Evolutionary conservation across 768 basidiomycete genomes (phyloP).

Genomic region (Boletus sp.): DNA sequence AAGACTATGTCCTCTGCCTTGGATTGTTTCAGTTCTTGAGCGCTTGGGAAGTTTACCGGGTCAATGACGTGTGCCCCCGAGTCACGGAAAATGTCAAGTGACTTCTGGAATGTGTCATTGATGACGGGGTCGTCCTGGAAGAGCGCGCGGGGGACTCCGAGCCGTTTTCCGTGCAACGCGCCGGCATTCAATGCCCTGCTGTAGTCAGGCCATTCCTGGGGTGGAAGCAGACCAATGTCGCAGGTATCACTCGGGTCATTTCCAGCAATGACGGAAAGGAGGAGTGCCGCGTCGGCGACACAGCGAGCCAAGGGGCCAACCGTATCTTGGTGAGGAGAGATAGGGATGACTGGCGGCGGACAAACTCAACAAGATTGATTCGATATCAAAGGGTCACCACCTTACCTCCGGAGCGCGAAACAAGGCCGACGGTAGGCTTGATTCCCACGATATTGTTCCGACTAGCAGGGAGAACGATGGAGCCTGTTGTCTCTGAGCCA

Average conservation of each 20-base stretch:
- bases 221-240: constrained; percentile 40
- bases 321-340: constrained; percentile 40
- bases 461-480: constrained; percentile 42
- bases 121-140: constrained; percentile 22
- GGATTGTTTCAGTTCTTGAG: constrained; percentile 42
- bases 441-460: constrained; percentile 44
- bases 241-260: constrained; percentile 39
- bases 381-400: background rate
- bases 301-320: constrained; percentile 37
- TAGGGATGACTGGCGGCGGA: constrained; percentile 42
- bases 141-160: constrained; percentile 43
- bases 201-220: constrained; percentile 51
- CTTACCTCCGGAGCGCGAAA: constrained; percentile 38
- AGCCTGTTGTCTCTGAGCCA: constrained; percentile 49
- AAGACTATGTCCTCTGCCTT: constrained; percentile 56
- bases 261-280: constrained; percentile 41
- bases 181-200: constrained; percentile 45
- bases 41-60: constrained; percentile 58
- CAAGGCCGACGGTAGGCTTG: constrained; percentile 42
- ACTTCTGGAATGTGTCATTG: constrained; percentile 36
- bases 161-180: constrained; percentile 43
- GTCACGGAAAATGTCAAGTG: constrained; percentile 35
- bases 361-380: background rate
- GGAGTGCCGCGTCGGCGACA: constrained; percentile 38
- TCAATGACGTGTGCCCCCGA: constrained; percentile 52